Conservation (phyloP, 75 land plant genomes). For the Picea glauca region DNA sequence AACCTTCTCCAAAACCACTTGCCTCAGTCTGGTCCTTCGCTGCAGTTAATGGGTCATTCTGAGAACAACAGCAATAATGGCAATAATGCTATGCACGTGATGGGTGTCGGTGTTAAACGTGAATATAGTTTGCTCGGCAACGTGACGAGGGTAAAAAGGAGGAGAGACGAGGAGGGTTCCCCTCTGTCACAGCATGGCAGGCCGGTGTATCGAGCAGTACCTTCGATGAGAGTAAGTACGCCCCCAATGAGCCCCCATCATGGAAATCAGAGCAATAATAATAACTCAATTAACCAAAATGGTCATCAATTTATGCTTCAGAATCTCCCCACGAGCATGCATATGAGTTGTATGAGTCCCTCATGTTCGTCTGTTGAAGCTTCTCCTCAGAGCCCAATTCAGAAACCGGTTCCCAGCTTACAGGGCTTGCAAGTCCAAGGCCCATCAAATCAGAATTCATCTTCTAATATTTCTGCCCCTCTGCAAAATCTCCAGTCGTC, state of each 20-base stretch:
- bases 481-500: neutral
- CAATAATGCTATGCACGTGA: neutral
- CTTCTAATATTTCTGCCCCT: neutral
- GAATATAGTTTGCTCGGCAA: conserved; percentile 1
- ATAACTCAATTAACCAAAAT: neutral
- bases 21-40: neutral
- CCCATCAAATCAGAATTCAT: neutral
- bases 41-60: conserved; percentile 7
- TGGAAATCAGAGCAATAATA: neutral
- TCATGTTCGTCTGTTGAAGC: neutral
- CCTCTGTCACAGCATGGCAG: neutral
- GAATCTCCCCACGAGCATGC: neutral
- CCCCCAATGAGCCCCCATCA: conserved; percentile 6
- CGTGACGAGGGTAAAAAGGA: neutral
- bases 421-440: neutral
- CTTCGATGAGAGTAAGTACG: neutral
- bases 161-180: conserved; percentile 8
- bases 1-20: conserved; percentile 1
- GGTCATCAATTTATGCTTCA: conserved; percentile 1
- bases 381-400: conserved; percentile 9
- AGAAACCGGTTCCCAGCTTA: neutral
- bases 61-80: neutral
- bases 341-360: neutral
- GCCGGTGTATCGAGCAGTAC: neutral
- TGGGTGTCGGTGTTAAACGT: neutral